Conservation (phyloP, 2,329 filamentous ascomycete genomes). For the Pseudogymnoascus sp. region DNA sequence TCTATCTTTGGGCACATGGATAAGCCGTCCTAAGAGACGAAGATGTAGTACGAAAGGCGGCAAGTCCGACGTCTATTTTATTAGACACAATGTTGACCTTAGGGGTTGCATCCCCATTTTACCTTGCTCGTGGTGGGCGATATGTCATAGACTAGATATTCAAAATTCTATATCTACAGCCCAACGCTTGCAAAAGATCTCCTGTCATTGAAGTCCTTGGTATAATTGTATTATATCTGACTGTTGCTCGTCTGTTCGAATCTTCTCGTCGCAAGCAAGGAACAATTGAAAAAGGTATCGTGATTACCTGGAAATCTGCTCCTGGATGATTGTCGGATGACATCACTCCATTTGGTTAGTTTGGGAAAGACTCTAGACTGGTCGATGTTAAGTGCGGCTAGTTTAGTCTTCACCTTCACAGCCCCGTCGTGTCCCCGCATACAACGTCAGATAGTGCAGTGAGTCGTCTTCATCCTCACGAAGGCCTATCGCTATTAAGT, state of each 20-base stretch:
- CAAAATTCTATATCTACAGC: too few relatives aligned
- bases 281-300: neutral
- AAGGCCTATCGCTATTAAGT: neutral
- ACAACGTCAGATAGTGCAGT: neutral
- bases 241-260: neutral
- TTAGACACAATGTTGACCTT: too few relatives aligned
- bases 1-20: too few relatives aligned
- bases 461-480: neutral
- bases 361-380: neutral
- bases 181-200: neutral
- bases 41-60: too few relatives aligned
- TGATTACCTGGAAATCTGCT: neutral
- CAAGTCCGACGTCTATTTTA: too few relatives aligned
- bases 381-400: neutral
- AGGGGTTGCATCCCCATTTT: too few relatives aligned
- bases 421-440: neutral
- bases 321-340: neutral
- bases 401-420: neutral
- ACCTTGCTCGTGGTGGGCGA: too few relatives aligned
- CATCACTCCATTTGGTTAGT: neutral
- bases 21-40: too few relatives aligned
- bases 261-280: neutral
- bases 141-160: too few relatives aligned
- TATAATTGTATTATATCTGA: neutral
- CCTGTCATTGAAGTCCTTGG: neutral